Conservation (phyloP, 306 rosid genomes). For the Cicer cuneatum region DNA sequence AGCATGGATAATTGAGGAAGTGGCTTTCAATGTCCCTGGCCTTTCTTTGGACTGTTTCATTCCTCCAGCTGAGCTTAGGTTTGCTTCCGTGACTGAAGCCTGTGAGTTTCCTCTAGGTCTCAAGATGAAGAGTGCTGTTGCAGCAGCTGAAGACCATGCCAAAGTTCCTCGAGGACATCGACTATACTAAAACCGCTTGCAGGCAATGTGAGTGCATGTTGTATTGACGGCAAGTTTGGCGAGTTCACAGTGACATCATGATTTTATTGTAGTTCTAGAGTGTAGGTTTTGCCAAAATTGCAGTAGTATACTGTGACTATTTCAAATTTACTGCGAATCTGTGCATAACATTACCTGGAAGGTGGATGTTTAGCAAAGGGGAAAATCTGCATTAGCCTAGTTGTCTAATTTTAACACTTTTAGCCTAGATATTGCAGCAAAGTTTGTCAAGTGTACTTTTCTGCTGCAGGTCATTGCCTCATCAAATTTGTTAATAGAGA, state of each 20-base stretch:
- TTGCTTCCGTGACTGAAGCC: constrained; percentile 85
- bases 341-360: too few species aligned
- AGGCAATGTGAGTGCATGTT: constrained; percentile 42
- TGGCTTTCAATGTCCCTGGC: constrained; percentile 94
- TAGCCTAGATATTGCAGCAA: constrained; percentile 51
- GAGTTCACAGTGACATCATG: too few species aligned
- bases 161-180: constrained; percentile 55
- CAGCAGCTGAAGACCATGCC: constrained; percentile 57
- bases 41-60: constrained; percentile 94
- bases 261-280: too few species aligned
- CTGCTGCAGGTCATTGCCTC: constrained; percentile 56
- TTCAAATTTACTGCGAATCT: too few species aligned
- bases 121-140: constrained; percentile 50
- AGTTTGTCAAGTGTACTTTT: constrained; percentile 50
- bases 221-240: not conserved
- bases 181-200: constrained; percentile 58
- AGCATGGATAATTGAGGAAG: constrained; percentile 98
- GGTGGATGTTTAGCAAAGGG: constrained; percentile 55
- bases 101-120: constrained; percentile 71
- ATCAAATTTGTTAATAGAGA: constrained; percentile 61
- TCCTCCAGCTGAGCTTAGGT: constrained; percentile 93
- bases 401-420: constrained; percentile 53
- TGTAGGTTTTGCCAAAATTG: too few species aligned
- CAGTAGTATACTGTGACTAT: too few species aligned
- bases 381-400: constrained; percentile 44